Evolutionary conservation across 768 basidiomycete species (phyloP).

Genomic region (Candolleomyces aberdarensis): DNA sequence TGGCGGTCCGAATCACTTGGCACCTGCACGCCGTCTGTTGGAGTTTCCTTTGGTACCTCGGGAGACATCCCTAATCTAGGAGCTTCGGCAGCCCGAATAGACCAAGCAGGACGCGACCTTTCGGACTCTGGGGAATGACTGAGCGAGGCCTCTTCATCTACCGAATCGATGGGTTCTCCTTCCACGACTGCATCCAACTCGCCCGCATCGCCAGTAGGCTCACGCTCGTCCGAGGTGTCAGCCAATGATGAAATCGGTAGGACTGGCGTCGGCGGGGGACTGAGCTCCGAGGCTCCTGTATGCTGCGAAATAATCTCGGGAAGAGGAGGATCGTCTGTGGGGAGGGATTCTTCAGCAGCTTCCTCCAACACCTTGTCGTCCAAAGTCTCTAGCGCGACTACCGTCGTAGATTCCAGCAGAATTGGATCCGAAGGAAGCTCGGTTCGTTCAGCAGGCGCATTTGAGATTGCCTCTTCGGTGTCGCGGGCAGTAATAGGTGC

Average conservation of each 20-base stretch:
- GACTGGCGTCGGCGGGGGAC: too few relatives aligned
- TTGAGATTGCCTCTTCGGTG: background rate
- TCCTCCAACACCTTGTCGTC: background rate
- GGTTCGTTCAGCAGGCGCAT: background rate
- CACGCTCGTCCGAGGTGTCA: background rate
- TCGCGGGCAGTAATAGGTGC: background rate
- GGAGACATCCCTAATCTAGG: slow-evolving; percentile 1
- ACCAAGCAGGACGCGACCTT: slow-evolving; percentile 3
- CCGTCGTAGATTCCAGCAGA: background rate
- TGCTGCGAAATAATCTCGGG: background rate
- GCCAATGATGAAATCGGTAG: too few relatives aligned
- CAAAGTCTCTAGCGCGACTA: background rate
- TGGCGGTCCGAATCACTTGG: background rate
- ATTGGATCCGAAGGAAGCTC: too few relatives aligned
- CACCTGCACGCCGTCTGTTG: background rate
- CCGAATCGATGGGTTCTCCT: background rate
- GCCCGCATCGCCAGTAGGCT: background rate
- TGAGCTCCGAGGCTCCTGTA: background rate
- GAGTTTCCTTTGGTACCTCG: background rate
- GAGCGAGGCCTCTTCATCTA: background rate
- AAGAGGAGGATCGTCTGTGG: background rate
- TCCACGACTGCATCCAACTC: background rate
- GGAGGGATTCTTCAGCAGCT: background rate
- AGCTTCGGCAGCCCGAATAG: slow-evolving; percentile 5
- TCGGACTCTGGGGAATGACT: background rate